These are phyloP conservation scores for Pleurotus platypus DNA, from an alignment of 768 basidiomycete species.

Conservation along the genomic window DNA sequence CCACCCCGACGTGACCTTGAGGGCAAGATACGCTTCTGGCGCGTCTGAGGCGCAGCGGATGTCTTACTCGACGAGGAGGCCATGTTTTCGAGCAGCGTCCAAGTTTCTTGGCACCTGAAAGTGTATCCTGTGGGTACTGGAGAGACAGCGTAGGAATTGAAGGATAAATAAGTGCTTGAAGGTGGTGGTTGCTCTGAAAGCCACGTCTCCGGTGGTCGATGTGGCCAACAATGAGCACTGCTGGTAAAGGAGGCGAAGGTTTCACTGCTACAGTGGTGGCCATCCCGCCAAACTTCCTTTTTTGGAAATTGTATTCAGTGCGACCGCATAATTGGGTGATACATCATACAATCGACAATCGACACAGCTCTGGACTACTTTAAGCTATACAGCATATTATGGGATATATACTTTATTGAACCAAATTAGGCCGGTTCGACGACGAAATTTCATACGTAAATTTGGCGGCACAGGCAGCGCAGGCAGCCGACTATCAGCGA, in stretches of 20 bases:
- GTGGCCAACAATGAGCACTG: not conserved
- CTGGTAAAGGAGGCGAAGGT: not conserved
- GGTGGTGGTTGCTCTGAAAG: not conserved
- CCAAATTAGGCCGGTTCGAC: not conserved
- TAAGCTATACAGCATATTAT: too few relatives aligned
- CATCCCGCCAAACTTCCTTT: not conserved
- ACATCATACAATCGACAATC: too few relatives aligned
- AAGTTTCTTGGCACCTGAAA: not conserved
- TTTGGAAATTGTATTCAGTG: too few relatives aligned
- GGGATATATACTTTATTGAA: too few relatives aligned
- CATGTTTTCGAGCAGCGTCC: slow-evolving; percentile 21
- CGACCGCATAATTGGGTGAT: too few relatives aligned
- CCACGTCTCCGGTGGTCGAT: slow-evolving; percentile 4
- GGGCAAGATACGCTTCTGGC: slow-evolving; percentile 78
- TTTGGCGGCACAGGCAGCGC: not conserved
- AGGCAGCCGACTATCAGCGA: not conserved
- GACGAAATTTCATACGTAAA: not conserved
- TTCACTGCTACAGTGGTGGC: not conserved
- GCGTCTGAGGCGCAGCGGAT: slow-evolving; percentile 31
- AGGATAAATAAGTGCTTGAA: too few relatives aligned
- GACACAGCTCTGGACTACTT: too few relatives aligned
- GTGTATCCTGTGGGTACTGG: too few relatives aligned
- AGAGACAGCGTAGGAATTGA: too few relatives aligned
- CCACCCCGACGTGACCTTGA: slow-evolving; percentile 79
- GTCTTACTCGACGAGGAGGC: slow-evolving; percentile 34